phyloP scores from a whole-genome alignment of 2,329 filamentous ascomycete species.

The Fusarium oligoseptatum region DNA sequence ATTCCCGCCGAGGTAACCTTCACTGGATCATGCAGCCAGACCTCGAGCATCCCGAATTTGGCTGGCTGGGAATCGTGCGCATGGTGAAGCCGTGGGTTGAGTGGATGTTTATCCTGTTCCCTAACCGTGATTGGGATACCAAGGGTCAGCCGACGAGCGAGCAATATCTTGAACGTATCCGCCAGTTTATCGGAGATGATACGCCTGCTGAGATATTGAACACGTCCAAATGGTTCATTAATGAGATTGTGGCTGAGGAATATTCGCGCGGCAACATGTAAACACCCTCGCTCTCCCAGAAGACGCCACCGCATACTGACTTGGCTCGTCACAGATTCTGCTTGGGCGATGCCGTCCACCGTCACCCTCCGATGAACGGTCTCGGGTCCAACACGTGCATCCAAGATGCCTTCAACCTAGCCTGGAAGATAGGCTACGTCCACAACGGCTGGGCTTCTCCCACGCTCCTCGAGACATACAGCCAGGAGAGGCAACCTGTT shows the following conservation, averaged over 20 bases:
- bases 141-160: slow-evolving; percentile 57
- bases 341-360: not conserved
- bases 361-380: not conserved
- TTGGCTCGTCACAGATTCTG: not conserved
- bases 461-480: not conserved
- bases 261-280: slow-evolving; percentile 66
- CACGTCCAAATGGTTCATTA: slow-evolving; percentile 70
- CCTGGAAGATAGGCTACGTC: not conserved
- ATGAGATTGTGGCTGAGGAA: slow-evolving; percentile 70
- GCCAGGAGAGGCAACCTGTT: not conserved
- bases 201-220: slow-evolving; percentile 63
- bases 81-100: slow-evolving; percentile 76
- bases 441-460: not conserved
- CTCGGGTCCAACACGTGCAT: not conserved
- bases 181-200: slow-evolving; percentile 68
- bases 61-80: slow-evolving; percentile 62
- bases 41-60: slow-evolving; percentile 63
- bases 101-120: slow-evolving; percentile 71
- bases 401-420: not conserved
- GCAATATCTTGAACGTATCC: slow-evolving; percentile 61
- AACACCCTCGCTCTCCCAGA: not conserved
- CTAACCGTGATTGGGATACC: slow-evolving; percentile 54
- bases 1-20: slow-evolving; percentile 67
- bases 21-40: slow-evolving; percentile 72
- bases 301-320: not conserved